A percentile compares a stretch with the other conserved stretches of the same genome.
Conservation (phyloP, 2,329 filamentous ascomycete species). For the Epicoccum sorghinum region DNA sequence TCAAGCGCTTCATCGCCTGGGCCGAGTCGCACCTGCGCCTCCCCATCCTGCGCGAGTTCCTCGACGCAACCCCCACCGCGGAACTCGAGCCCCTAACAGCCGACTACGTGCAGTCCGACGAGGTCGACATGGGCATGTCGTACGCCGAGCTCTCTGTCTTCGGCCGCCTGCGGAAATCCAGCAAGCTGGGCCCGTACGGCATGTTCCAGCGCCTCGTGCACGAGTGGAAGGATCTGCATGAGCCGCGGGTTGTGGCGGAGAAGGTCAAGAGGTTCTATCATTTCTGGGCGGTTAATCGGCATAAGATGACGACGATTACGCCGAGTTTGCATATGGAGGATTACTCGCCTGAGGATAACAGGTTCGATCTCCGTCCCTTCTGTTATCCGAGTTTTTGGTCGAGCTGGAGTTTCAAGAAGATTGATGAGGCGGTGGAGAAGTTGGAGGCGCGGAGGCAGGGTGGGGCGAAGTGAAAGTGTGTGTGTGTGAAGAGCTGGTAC, state of each 20-base stretch:
- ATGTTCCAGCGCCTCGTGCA: slow-evolving; percentile 61
- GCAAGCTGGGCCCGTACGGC: slow-evolving; percentile 55
- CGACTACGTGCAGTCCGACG: slow-evolving; percentile 64
- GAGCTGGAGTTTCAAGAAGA: slow-evolving; percentile 47
- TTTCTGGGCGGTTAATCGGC: slow-evolving; percentile 44
- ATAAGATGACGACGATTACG: slow-evolving; percentile 38
- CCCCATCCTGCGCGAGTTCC: slow-evolving; percentile 69
- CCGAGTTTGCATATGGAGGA: slow-evolving; percentile 47
- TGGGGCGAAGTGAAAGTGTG: too few species aligned
- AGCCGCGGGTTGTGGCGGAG: slow-evolving; percentile 52
- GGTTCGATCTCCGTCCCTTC: slow-evolving; percentile 56
- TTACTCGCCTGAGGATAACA: slow-evolving; percentile 64
- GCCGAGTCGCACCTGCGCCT: slow-evolving; percentile 59
- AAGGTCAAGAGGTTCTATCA: slow-evolving; percentile 55
- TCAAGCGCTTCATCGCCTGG: slow-evolving; percentile 75
- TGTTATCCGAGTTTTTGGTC: slow-evolving; percentile 52
- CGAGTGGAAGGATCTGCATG: slow-evolving; percentile 53
- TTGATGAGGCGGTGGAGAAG: slow-evolving; percentile 42
- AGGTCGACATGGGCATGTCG: slow-evolving; percentile 58
- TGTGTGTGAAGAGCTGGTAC: too few species aligned
- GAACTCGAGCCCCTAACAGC: slow-evolving; percentile 68
- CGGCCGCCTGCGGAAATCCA: slow-evolving; percentile 61
- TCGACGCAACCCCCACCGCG: slow-evolving; percentile 56
- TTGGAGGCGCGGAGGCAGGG: slow-evolving; percentile 20
- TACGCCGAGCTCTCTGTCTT: slow-evolving; percentile 61